Base-by-base conservation (phyloP, 2,329 filamentous ascomycete genomes). In the Parastagonospora avenae region DNA sequence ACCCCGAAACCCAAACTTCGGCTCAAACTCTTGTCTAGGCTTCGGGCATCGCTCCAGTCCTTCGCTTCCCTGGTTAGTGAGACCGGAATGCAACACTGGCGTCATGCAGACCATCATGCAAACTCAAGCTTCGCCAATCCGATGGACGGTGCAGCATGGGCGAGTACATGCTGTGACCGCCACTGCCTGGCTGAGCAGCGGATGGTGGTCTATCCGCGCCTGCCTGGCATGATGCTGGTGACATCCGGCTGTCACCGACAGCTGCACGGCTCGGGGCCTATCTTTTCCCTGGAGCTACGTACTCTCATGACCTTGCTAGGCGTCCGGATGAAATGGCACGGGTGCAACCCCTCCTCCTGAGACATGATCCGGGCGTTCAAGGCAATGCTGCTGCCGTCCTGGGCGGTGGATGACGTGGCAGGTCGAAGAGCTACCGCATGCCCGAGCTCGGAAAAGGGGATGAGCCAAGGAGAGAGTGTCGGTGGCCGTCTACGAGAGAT, bases 71-170 rank as follows among this genome's bases (percentile, higher is more conserved):
- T 55, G 46, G 30, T 48, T 37, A 48, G 37, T 57, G 31, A 58
- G 43, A 38, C 48, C 24, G 12, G 42, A 47, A 58, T 50, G 36
- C 31, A 33, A 51, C 44, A 46, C 44, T 51, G 33, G 44, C 42
- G 32, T 55, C 24, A 60, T 60, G 19, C 43, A 57, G 54, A 49
- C 36, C 40, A 42, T 57, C 36, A 55, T 50, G 27, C 35, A 19
- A 46, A 52, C 41, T 35, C 8, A 51, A 35, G 53, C 38, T 49
- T 50, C 10, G 50, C 41, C 29, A 53, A 53, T 47, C 33, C 33
- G 36, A 40, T 14, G 19, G 16, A 43, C 31, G 15, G 32, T 41
- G 38, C 41, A 57, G 16, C 24, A 30, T 57, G 15, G 48, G 46
- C 37, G 32, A 55, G 19, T 28, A 40, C 15, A 40, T 40, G 16